A percentile compares a stretch with the other conserved stretches of the same genome.
Evolutionary conservation across 805 yeast species (phyloP).

Genomic region (Cyberlindnera samutprakarnensis): DNA sequence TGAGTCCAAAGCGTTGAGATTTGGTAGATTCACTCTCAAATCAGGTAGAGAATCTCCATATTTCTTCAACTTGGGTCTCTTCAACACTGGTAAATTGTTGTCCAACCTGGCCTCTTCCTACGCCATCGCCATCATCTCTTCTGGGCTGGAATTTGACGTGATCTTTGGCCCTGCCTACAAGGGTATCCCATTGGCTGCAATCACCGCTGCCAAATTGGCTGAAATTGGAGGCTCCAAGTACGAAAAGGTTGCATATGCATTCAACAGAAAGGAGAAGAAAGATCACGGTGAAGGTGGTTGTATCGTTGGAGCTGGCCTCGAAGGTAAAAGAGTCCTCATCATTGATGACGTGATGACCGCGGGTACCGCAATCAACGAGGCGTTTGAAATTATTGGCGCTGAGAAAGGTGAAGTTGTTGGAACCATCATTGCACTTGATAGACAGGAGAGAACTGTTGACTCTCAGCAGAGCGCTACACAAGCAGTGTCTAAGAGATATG

Average conservation of each 20-base stretch:
- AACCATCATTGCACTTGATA: slow-evolving; percentile 84
- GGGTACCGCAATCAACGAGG: slow-evolving; percentile 96
- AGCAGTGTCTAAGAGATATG: slow-evolving; percentile 61
- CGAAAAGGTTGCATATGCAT: slow-evolving; percentile 74
- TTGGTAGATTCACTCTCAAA: slow-evolving; percentile 85
- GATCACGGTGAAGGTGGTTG: slow-evolving; percentile 98
- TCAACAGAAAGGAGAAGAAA: slow-evolving; percentile 93
- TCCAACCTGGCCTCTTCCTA: slow-evolving; percentile 82
- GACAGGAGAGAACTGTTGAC: slow-evolving; percentile 81
- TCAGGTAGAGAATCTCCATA: slow-evolving; percentile 94
- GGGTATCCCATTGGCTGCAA: slow-evolving; percentile 92
- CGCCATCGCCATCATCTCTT: slow-evolving; percentile 77
- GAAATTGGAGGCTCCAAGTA: slow-evolving; percentile 82
- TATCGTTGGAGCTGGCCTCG: slow-evolving; percentile 77
- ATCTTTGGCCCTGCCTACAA: slow-evolving; percentile 97
- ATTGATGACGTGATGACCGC: slow-evolving; percentile 98
- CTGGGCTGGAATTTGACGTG: slow-evolving; percentile 81
- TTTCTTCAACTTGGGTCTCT: slow-evolving; percentile 89
- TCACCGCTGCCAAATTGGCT: slow-evolving; percentile 85
- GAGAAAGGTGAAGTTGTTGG: slow-evolving; percentile 77
- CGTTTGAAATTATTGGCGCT: slow-evolving; percentile 64
- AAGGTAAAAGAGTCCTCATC: slow-evolving; percentile 67
- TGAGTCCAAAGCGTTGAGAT: slow-evolving; percentile 73
- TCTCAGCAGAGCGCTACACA: slow-evolving; percentile 71
- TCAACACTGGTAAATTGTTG: slow-evolving; percentile 71